Base-by-base conservation (phyloP, 495 filamentous ascomycete species). In the Neurospora sp. region DNA sequence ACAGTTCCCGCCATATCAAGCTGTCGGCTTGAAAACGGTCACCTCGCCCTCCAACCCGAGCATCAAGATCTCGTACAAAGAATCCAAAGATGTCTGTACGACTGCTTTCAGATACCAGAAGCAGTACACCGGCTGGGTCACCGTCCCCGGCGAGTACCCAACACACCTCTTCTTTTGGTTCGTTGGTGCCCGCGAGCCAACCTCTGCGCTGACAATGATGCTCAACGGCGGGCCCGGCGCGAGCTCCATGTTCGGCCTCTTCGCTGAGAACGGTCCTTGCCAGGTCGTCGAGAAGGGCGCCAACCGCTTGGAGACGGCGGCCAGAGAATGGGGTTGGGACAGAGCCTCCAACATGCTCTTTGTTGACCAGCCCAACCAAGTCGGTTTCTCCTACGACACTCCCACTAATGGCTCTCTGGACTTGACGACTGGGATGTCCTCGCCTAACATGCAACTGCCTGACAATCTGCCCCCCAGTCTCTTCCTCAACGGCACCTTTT, bases 161-260 rank as follows among this genome's bases (percentile, higher is more conserved):
- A 90, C 91, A 71, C 92, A 93, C 78, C 88, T 89, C 8, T 92
- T 92, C 77, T 93, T 92, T 79, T 93, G 91, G 91, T 93, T 92
- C 76, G 87, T 93, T 74, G 90, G 89, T 75, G 88, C 89, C 0
- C 83, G 89, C 39, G 84, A 89, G 39, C 85, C 83, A 44, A 88
- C 88, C 44, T 85, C 87, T 5, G 87, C 88, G 31, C 81, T 92
- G 38, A 89, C 89, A 3, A 88, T 92, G 78, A 92, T 89, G 89
- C 83, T 92, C 76, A 91, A 90, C 82, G 90, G 90, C 74, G 90
- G 90, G 11, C 89, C 90, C 12, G 90, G 84, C 62, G 85, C 90
- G 35, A 86, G 83, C 74, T 92, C 90, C 16, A 83, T 92, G 81
- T 88, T 92, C 72, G 92, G 92, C 6, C 80, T 94, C 66, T 92